Conservation (phyloP, 345 rosid species). For the Gossypium australe region DNA sequence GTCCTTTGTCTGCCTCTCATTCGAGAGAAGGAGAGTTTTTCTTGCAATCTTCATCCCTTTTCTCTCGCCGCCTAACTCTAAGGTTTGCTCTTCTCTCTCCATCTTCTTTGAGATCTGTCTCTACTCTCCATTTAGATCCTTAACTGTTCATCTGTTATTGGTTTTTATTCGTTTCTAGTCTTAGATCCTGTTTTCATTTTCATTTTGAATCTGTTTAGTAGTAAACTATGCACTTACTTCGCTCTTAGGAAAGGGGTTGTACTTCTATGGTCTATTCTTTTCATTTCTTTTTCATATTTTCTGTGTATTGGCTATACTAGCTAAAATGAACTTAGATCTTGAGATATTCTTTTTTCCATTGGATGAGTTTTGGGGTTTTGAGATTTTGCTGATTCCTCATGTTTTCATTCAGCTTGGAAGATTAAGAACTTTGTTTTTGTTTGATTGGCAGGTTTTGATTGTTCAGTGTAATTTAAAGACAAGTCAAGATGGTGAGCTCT, state of each 20-base stretch:
- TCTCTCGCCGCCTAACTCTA: no score
- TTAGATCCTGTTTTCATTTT: no score
- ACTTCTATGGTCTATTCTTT: background rate
- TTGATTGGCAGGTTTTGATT: background rate
- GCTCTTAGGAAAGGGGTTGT: background rate
- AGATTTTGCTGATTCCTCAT: background rate
- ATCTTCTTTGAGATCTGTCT: no score
- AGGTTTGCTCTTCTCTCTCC: no score
- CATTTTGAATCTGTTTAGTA: background rate
- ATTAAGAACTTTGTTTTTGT: background rate
- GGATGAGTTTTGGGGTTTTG: background rate
- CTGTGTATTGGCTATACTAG: background rate
- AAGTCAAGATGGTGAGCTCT: conserved; percentile 13
- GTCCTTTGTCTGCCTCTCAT: no score
- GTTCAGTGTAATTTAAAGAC: background rate
- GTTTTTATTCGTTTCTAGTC: no score
- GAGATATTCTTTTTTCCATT: background rate
- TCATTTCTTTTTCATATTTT: no score
- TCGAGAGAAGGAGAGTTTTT: no score
- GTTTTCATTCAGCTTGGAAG: background rate
- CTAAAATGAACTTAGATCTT: background rate
- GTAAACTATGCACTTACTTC: no score
- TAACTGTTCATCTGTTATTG: no score
- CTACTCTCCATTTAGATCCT: no score
- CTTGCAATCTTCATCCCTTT: no score